Evolutionary conservation across 148 eudicot genomes (phyloP).

Genomic region (Rhododendron mucronatum): DNA sequence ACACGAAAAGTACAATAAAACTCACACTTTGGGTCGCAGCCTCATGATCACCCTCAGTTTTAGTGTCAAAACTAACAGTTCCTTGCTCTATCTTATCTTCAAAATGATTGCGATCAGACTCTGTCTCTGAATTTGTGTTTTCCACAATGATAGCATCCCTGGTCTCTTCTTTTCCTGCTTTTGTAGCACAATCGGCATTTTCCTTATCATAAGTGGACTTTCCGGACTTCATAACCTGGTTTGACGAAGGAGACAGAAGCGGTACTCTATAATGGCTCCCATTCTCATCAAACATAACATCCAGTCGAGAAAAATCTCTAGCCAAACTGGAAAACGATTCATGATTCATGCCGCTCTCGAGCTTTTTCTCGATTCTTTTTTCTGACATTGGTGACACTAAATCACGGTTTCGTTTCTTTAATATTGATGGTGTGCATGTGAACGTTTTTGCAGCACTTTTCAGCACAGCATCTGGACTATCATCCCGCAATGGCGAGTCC

Average conservation of each 20-base stretch:
- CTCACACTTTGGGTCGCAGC: slow-evolving; percentile 43
- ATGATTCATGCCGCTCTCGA: slow-evolving; percentile 43
- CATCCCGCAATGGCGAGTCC: slow-evolving; percentile 73
- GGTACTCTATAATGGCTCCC: slow-evolving; percentile 21
- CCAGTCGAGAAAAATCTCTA: slow-evolving; percentile 63
- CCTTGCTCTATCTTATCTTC: slow-evolving; percentile 20
- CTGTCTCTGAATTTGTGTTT: slow-evolving; percentile 19
- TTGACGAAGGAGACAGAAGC: slow-evolving; percentile 20
- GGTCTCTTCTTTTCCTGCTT: slow-evolving; percentile 22
- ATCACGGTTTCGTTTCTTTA: slow-evolving; percentile 87
- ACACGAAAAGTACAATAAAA: background rate
- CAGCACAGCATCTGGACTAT: slow-evolving; percentile 69
- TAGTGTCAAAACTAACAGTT: slow-evolving; percentile 18
- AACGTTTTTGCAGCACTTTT: slow-evolving; percentile 88
- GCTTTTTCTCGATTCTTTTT: slow-evolving; percentile 65
- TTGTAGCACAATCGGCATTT: slow-evolving; percentile 35
- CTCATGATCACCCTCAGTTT: slow-evolving; percentile 19
- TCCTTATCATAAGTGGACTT: slow-evolving; percentile 51
- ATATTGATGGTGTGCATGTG: slow-evolving; percentile 75
- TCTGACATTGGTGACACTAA: slow-evolving; percentile 86
- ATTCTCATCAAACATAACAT: slow-evolving; percentile 51
- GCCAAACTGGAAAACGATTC: slow-evolving; percentile 49
- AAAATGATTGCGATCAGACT: slow-evolving; percentile 7
- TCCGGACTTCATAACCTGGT: slow-evolving; percentile 18
- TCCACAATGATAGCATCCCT: slow-evolving; percentile 6